These are phyloP conservation scores for Aspergillus ellipticus DNA, from an alignment of 495 filamentous ascomycete genomes.

Conservation along the genomic window DNA sequence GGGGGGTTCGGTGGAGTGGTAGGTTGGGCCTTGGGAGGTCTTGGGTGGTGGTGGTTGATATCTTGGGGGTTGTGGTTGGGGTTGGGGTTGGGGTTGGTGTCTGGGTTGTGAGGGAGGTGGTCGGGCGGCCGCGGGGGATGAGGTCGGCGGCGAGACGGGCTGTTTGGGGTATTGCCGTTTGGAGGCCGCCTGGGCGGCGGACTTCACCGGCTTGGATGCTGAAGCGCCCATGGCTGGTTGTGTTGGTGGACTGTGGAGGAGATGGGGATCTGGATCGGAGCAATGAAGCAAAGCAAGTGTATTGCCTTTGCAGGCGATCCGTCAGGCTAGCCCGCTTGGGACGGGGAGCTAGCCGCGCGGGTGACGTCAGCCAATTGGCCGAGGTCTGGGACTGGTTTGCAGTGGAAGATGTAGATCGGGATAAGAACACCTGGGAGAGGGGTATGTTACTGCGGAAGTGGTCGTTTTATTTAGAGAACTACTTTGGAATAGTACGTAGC, in stretches of 20 bases:
- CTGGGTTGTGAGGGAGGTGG: constrained; percentile 23
- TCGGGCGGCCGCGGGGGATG: constrained; percentile 23
- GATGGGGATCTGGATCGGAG: neutral
- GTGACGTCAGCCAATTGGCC: constrained; percentile 20
- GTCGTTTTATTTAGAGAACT: too few relatives aligned
- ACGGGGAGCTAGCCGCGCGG: constrained; percentile 6
- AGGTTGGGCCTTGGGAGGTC: constrained; percentile 33
- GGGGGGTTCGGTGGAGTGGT: constrained; percentile 27
- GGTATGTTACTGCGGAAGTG: too few relatives aligned
- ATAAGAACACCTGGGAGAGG: too few relatives aligned
- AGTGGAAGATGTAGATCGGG: too few relatives aligned
- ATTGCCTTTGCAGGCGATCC: constrained; percentile 8
- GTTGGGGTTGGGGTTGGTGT: constrained; percentile 16
- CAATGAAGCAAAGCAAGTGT: neutral
- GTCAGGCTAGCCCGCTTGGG: constrained; percentile 17
- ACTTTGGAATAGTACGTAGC: too few relatives aligned
- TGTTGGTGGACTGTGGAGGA: neutral
- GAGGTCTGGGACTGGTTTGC: neutral
- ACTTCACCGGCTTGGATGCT: constrained; percentile 57
- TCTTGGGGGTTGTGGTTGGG: constrained; percentile 15
- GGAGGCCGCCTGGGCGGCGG: constrained; percentile 48
- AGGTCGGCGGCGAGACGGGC: constrained; percentile 31
- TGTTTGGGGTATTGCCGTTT: constrained; percentile 56
- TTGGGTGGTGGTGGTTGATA: constrained; percentile 21
- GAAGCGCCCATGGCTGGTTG: constrained; percentile 54